Percentiles rank a stretch among this genome's conserved stretches.
Evolutionary conservation across 1,139 yeast species (phyloP).

Genomic region (Taphrina betulina): DNA sequence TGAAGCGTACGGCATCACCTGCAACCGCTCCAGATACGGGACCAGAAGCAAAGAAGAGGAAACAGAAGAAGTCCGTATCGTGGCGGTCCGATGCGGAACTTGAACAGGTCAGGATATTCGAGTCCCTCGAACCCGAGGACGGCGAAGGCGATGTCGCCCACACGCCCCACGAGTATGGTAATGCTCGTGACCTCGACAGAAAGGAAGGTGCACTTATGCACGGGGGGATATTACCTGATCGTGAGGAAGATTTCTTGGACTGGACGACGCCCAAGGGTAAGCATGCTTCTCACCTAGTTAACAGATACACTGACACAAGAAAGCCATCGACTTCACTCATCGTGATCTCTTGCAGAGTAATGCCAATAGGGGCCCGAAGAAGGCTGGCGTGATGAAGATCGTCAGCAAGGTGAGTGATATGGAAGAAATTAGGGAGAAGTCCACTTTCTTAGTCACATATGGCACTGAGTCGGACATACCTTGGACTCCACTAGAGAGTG

Average conservation of each 20-base stretch:
- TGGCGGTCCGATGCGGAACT: conserved; percentile 46
- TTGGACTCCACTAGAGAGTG: conserved; percentile 23
- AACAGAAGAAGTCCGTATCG: conserved; percentile 43
- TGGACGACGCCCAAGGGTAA: conserved; percentile 22
- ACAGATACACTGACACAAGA: background rate
- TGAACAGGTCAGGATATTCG: conserved; percentile 50
- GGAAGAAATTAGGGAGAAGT: conserved; percentile 5
- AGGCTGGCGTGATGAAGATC: conserved; percentile 15
- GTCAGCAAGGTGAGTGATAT: background rate
- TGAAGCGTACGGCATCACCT: conserved; percentile 21
- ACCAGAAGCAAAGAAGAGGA: conserved; percentile 34
- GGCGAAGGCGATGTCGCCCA: conserved; percentile 47
- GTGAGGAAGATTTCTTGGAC: conserved; percentile 41
- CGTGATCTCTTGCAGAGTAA: conserved; percentile 1
- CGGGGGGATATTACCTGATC: conserved; percentile 39
- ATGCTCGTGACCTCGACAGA: conserved; percentile 40
- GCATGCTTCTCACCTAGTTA: background rate
- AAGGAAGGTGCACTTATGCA: conserved; percentile 44
- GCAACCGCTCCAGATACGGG: background rate
- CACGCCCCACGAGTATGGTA: conserved; percentile 43
- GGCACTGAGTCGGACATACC: conserved; percentile 8
- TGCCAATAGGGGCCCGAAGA: conserved; percentile 17
- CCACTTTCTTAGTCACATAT: background rate
- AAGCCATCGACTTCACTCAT: conserved; percentile 1
- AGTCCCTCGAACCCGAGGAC: conserved; percentile 42